phyloP scores from a whole-genome alignment of 1,284 basidiomycete genomes.

The Ceraceosorus bombacis region DNA sequence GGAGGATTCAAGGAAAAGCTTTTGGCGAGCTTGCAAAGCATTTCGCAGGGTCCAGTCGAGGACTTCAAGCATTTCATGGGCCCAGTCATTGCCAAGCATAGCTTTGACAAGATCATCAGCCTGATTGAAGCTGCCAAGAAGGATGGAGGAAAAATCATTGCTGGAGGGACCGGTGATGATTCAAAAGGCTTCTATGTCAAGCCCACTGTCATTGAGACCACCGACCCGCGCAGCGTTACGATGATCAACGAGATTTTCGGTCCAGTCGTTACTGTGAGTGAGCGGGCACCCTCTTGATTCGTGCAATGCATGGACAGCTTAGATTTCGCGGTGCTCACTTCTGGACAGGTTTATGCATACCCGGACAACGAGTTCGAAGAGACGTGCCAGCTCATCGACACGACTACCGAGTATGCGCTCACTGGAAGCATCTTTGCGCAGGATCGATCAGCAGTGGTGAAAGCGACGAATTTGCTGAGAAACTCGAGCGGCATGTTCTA shows the following conservation, averaged over 20 bases:
- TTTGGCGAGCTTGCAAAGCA: slow-evolving; percentile 66
- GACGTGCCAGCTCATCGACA: slow-evolving; percentile 78
- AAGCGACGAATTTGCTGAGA: slow-evolving; percentile 44
- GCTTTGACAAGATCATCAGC: slow-evolving; percentile 78
- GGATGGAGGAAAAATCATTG: slow-evolving; percentile 76
- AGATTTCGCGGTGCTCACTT: too few relatives aligned
- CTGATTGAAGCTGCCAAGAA: slow-evolving; percentile 84
- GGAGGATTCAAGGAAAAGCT: slow-evolving; percentile 77
- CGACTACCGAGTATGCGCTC: slow-evolving; percentile 78
- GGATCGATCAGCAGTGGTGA: slow-evolving; percentile 43
- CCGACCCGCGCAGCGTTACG: slow-evolving; percentile 81
- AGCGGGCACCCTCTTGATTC: too few relatives aligned
- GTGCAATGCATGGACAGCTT: too few relatives aligned
- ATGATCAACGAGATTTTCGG: slow-evolving; percentile 97
- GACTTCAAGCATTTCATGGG: slow-evolving; percentile 86
- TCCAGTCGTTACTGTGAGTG: slow-evolving; percentile 70
- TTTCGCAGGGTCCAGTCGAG: slow-evolving; percentile 71
- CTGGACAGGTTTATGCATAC: slow-evolving; percentile 48
- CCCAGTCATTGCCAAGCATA: slow-evolving; percentile 79
- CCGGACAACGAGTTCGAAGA: slow-evolving; percentile 62
- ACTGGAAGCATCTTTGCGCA: slow-evolving; percentile 45
- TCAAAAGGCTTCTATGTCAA: slow-evolving; percentile 88
- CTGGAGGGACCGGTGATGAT: slow-evolving; percentile 75
- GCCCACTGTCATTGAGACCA: slow-evolving; percentile 88
- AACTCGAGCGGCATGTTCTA: slow-evolving; percentile 48